Evolutionary conservation across 768 basidiomycete genomes (phyloP).

Genomic region (Suillus cothurnatus): DNA sequence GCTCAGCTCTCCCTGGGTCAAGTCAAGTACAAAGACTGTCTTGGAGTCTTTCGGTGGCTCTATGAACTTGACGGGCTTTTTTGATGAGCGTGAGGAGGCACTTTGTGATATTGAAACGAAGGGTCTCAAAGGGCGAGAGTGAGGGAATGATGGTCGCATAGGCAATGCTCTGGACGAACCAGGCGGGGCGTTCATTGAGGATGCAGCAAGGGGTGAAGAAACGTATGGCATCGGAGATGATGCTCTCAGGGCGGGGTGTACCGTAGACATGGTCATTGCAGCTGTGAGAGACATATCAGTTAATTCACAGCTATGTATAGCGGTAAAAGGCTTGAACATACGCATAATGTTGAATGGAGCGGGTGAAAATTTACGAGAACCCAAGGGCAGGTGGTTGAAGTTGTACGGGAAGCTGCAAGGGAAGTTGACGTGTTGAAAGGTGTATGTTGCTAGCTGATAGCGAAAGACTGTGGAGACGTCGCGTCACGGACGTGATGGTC

Average conservation of each 20-base stretch:
- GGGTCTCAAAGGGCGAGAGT: slow-evolving; percentile 77
- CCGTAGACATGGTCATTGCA: slow-evolving; percentile 44
- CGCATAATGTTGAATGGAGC: slow-evolving; percentile 35
- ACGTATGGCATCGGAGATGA: slow-evolving; percentile 45
- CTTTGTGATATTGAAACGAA: slow-evolving; percentile 60
- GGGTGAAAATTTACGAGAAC: slow-evolving; percentile 8
- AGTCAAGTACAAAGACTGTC: slow-evolving; percentile 71
- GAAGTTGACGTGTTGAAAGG: slow-evolving; percentile 13
- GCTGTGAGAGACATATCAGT: slow-evolving; percentile 28
- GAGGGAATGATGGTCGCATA: slow-evolving; percentile 58
- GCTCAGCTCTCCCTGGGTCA: slow-evolving; percentile 83
- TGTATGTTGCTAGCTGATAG: not conserved
- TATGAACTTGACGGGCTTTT: slow-evolving; percentile 71
- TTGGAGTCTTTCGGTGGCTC: slow-evolving; percentile 75
- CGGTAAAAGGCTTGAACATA: slow-evolving; percentile 23
- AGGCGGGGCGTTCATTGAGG: slow-evolving; percentile 34
- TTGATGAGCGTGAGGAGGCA: slow-evolving; percentile 25
- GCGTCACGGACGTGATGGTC: slow-evolving; percentile 29
- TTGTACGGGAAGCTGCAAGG: not conserved
- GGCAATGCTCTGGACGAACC: slow-evolving; percentile 37
- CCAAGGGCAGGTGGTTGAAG: not conserved
- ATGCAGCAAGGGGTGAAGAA: slow-evolving; percentile 64
- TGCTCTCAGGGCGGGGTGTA: slow-evolving; percentile 27
- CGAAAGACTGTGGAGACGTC: slow-evolving; percentile 32
- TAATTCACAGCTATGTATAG: slow-evolving; percentile 15